Base-by-base conservation (phyloP, 2,329 filamentous ascomycete genomes). In the Xylariaceae sp. region DNA sequence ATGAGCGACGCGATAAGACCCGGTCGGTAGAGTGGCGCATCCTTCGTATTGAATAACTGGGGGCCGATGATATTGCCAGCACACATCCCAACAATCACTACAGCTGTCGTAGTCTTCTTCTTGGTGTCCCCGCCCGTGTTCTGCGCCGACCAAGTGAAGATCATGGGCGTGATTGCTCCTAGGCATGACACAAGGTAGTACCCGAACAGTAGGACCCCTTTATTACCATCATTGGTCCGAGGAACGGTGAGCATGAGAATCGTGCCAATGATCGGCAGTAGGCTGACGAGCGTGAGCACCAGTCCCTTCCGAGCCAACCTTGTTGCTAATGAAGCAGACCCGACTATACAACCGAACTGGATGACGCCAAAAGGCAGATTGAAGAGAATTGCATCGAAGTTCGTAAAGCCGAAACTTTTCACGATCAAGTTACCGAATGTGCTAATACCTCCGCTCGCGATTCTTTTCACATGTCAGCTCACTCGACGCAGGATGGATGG, bases 81-180 rank as follows among this genome's bases (percentile, higher is more conserved):
- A 40, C 76, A 80, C 53, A 79, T 75, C 6, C 80, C 80, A 21
- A 84, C 69, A 52, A 85, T 82, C 3, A 84, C 64, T 12, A 80
- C 72, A 2, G 70, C 79, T 0, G 80, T 83, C 0, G 76, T 83
- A 2, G 79, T 73, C 57, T 85, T 85, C 49, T 80, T 75, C 60
- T 86, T 86, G 0, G 82, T 86, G 48, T 85, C 80, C 0, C 82
- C 82, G 2, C 72, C 82, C 0, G 82, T 80, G 51, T 82, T 82
- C 40, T 78, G 76, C 0, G 72, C 73, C 0, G 71, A 73, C 75
- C 75, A 80, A 0, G 74, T 73, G 56, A 78, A 80, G 19, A 80
- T 73, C 42, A 81, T 61, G 0, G 77, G 80, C 2, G 78, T 74
- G 23, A 71, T 68, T 7, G 58, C 80, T 3, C 53, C 58, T 8